A percentile compares a stretch with the other conserved stretches of the same genome.
phyloP scores from a whole-genome alignment of 73 alveolate genomes.

The Stentor roeselii region DNA sequence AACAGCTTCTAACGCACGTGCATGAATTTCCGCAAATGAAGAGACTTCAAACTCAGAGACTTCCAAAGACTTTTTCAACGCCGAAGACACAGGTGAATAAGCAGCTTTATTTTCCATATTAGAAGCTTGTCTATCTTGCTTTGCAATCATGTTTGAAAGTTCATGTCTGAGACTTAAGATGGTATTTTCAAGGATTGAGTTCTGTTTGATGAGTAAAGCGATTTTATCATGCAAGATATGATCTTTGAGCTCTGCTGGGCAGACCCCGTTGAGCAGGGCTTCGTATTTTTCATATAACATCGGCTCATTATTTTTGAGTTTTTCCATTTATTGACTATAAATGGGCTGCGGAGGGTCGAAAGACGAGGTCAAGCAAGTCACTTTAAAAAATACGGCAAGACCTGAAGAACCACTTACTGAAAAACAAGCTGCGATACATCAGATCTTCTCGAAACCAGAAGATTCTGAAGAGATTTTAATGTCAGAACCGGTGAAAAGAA shows the following conservation, averaged over 20 bases:
- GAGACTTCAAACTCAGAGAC: neutral
- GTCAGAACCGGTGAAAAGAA: neutral
- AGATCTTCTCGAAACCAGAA: neutral
- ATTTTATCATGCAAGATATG: neutral
- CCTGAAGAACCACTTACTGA: neutral
- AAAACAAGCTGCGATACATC: neutral
- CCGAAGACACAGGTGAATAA: neutral
- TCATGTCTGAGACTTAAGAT: neutral
- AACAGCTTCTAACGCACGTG: neutral
- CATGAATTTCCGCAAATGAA: neutral
- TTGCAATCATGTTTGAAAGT: neutral
- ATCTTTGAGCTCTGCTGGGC: neutral
- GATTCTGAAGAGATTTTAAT: too few relatives aligned
- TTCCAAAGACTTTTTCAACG: neutral
- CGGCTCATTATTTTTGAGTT: neutral
- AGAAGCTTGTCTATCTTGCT: too few relatives aligned
- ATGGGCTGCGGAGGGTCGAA: conserved; percentile 2
- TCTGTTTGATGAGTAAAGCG: neutral
- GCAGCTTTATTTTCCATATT: too few relatives aligned
- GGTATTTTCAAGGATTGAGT: neutral
- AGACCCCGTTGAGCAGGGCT: neutral
- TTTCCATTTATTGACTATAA: neutral
- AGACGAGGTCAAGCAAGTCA: neutral
- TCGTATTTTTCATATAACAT: neutral
- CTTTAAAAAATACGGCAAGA: neutral